These are phyloP conservation scores for Acacia crassicarpa DNA, from an alignment of 306 rosid genomes.

Conservation along the genomic window DNA sequence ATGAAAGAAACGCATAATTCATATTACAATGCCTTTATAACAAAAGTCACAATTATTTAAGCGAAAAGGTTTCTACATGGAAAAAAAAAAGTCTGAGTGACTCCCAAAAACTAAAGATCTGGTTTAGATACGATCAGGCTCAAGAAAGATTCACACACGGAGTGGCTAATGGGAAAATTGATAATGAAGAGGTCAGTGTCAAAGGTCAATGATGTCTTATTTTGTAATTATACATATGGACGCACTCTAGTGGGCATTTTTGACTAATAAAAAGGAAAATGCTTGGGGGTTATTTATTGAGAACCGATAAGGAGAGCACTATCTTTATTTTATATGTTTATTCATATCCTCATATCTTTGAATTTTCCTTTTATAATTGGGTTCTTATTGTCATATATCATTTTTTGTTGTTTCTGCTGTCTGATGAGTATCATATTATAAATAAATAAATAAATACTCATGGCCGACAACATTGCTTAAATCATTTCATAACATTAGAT, in stretches of 20 bases:
- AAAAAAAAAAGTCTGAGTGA: background rate
- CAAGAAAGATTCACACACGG: slow-evolving; percentile 7
- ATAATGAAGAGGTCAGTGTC: background rate
- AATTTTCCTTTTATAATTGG: background rate
- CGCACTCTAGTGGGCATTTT: slow-evolving; percentile 6
- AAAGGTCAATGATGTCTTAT: slow-evolving; percentile 5
- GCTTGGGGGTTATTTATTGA: background rate
- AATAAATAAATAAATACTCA: background rate
- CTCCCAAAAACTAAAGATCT: slow-evolving; percentile 7
- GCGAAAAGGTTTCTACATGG: background rate
- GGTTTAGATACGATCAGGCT: slow-evolving; percentile 11
- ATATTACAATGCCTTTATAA: too few relatives aligned
- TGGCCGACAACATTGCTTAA: background rate
- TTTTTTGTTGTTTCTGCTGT: background rate
- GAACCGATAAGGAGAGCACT: background rate
- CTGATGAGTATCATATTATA: background rate
- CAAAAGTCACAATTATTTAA: background rate
- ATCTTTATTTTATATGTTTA: background rate
- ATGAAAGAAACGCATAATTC: too few relatives aligned
- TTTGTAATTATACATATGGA: background rate
- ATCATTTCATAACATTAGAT: too few relatives aligned
- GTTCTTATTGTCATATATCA: background rate
- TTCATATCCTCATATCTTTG: background rate
- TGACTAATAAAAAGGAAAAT: background rate
- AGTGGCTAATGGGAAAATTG: background rate